These are phyloP conservation scores for Dictyophora rubrovolvata DNA, from an alignment of 768 basidiomycete species.

Conservation along the genomic window DNA sequence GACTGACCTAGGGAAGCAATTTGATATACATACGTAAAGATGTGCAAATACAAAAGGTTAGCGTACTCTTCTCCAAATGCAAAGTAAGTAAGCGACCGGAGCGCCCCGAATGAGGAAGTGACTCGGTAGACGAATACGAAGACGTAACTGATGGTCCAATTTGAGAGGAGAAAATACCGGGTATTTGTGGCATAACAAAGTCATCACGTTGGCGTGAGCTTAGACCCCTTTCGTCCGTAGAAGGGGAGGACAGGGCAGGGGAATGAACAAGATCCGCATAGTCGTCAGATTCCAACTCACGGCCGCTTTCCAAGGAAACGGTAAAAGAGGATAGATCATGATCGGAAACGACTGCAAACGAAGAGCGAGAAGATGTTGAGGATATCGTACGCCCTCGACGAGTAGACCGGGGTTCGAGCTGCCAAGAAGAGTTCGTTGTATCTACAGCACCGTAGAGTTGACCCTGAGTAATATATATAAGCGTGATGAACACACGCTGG, in stretches of 20 bases:
- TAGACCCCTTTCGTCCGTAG: constrained; percentile 38
- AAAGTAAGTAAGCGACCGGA: constrained; percentile 46
- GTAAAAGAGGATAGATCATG: constrained; percentile 78
- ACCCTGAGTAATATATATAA: constrained; percentile 35
- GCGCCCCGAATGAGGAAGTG: constrained; percentile 48
- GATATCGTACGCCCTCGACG: constrained; percentile 67
- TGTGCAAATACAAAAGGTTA: not conserved
- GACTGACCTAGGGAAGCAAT: constrained; percentile 36
- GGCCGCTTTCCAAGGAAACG: constrained; percentile 67
- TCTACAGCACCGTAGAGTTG: constrained; percentile 64
- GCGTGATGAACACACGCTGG: not conserved
- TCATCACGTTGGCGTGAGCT: constrained; percentile 8
- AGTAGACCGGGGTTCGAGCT: constrained; percentile 62
- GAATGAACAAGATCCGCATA: constrained; percentile 32
- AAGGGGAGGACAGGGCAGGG: constrained; percentile 52
- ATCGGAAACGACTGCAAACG: constrained; percentile 71
- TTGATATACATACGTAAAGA: not conserved
- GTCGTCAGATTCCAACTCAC: constrained; percentile 66
- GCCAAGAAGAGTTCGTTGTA: constrained; percentile 60
- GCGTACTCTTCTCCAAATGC: constrained; percentile 54
- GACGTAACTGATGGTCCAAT: constrained; percentile 45
- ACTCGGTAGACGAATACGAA: constrained; percentile 74
- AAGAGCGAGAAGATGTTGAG: constrained; percentile 67
- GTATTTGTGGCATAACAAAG: constrained; percentile 9
- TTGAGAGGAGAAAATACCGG: constrained; percentile 37